These are phyloP conservation scores for Aspergillus hortae DNA, from an alignment of 2,329 filamentous ascomycete genomes.

Conservation along the genomic window DNA sequence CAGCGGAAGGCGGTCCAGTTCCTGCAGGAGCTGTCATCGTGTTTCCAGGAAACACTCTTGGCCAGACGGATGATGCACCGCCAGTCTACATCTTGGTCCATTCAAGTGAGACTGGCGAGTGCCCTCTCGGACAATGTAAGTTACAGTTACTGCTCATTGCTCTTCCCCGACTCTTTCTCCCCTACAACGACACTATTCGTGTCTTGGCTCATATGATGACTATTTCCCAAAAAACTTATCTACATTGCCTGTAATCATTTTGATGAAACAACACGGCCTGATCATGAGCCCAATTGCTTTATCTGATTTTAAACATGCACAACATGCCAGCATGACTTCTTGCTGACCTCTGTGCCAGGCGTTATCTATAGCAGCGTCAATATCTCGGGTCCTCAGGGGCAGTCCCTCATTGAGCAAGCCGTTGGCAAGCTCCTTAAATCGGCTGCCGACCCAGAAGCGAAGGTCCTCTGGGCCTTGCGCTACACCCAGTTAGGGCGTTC, in stretches of 20 bases:
- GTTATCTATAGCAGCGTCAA: constrained; percentile 55
- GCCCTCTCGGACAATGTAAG: constrained; percentile 86
- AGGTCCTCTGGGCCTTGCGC: constrained; percentile 50
- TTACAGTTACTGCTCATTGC: constrained; percentile 51
- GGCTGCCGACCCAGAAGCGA: constrained; percentile 26
- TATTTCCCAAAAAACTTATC: constrained; percentile 74
- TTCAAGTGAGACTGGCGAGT: constrained; percentile 89
- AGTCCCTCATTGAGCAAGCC: constrained; percentile 39
- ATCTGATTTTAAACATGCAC: constrained; percentile 10
- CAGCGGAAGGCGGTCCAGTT: constrained; percentile 69
- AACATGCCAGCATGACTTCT: constrained; percentile 16
- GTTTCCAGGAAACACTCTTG: constrained; percentile 32
- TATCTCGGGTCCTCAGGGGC: constrained; percentile 30
- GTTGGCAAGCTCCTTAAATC: constrained; percentile 41
- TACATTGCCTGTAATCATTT: constrained; percentile 97
- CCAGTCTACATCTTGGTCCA: constrained; percentile 67
- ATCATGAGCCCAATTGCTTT: constrained; percentile 49
- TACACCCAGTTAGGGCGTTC: constrained; percentile 47
- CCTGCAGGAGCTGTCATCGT: constrained; percentile 62
- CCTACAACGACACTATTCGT: background rate
- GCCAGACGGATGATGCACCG: constrained; percentile 28
- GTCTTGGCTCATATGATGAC: constrained; percentile 71
- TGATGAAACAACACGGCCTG: constrained; percentile 85
- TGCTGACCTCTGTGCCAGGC: constrained; percentile 47
- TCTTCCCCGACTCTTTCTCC: constrained; percentile 4